Evolutionary conservation across 2,329 filamentous ascomycete species (phyloP).

Genomic region (Pseudodiploospora longispora): DNA sequence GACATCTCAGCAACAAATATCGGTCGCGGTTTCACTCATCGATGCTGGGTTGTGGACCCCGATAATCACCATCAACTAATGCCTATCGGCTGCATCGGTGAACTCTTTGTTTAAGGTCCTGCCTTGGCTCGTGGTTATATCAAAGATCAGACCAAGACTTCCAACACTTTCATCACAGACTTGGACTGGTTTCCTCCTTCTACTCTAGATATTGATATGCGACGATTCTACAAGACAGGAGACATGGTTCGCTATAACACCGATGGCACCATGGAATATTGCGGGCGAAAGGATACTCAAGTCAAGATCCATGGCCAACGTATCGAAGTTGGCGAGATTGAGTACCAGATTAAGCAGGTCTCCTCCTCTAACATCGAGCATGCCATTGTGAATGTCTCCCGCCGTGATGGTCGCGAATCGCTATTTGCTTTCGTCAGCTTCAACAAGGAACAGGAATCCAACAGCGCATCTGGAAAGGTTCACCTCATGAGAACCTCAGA

Average conservation of each 20-base stretch:
- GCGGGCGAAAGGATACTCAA: conserved; percentile 46
- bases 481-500: neutral
- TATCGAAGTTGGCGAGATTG: conserved; percentile 32
- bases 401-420: neutral
- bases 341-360: conserved; percentile 6
- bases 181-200: neutral
- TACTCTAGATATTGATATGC: neutral
- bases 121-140: conserved; percentile 15
- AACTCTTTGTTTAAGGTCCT: conserved; percentile 14
- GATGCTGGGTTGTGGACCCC: conserved; percentile 13
- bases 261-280: conserved; percentile 30
- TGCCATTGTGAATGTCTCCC: neutral
- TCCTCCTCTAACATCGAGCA: neutral
- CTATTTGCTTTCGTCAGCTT: conserved; percentile 3
- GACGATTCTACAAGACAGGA: conserved; percentile 34
- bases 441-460: no score
- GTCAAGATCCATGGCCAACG: conserved; percentile 48
- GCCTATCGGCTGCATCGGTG: conserved; percentile 15
- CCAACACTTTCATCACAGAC: conserved; percentile 7
- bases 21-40: conserved; percentile 5
- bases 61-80: conserved; percentile 12
- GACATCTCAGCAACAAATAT: neutral
- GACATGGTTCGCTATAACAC: conserved; percentile 34
- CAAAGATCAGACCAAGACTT: conserved; percentile 11
- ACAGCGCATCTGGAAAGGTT: neutral